Evolutionary conservation across 176 grass and related monocot genomes (phyloP).

Genomic region (Pontederia paniculata): DNA sequence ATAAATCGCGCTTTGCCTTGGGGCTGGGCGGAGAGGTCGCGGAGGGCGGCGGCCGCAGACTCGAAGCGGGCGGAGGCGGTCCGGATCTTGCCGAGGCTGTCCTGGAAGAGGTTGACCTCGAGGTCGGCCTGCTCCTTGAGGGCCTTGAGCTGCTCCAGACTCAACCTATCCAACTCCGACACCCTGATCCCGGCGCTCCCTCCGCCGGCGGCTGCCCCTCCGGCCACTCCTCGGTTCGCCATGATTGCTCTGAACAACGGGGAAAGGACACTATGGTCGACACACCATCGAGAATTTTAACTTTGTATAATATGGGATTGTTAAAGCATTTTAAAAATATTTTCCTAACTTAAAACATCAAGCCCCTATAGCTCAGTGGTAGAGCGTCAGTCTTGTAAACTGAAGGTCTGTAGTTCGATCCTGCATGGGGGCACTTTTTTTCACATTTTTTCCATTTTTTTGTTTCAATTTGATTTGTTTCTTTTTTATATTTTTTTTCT

Average conservation of each 20-base stretch:
- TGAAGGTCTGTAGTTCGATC: conserved; percentile 99
- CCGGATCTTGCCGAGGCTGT: conserved; percentile 88
- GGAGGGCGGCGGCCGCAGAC: conserved; percentile 53
- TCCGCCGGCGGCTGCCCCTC: conserved; percentile 11
- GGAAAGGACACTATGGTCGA: too few relatives aligned
- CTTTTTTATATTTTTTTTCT: too few relatives aligned
- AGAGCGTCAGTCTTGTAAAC: conserved; percentile 99
- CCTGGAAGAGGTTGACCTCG: conserved; percentile 86
- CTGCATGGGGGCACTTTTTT: conserved; percentile 64
- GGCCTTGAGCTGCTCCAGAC: conserved; percentile 71
- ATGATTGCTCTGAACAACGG: background rate
- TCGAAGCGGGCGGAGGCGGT: conserved; percentile 63
- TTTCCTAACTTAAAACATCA: too few relatives aligned
- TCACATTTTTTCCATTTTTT: too few relatives aligned
- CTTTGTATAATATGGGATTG: too few relatives aligned
- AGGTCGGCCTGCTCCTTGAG: conserved; percentile 95
- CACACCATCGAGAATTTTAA: too few relatives aligned
- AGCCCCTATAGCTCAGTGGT: conserved; percentile 95
- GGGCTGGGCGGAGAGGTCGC: conserved; percentile 73
- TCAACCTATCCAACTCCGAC: conserved; percentile 55
- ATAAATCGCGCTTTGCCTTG: conserved; percentile 25
- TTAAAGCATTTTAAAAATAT: too few relatives aligned
- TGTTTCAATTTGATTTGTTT: too few relatives aligned
- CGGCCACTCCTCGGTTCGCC: conserved; percentile 26
- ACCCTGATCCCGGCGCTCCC: conserved; percentile 22